Evolutionary conservation across 2,329 filamentous ascomycete species (phyloP), one percentile per base, ranked within the genome.

Genomic region (Penicillium oxalicum): DNA sequence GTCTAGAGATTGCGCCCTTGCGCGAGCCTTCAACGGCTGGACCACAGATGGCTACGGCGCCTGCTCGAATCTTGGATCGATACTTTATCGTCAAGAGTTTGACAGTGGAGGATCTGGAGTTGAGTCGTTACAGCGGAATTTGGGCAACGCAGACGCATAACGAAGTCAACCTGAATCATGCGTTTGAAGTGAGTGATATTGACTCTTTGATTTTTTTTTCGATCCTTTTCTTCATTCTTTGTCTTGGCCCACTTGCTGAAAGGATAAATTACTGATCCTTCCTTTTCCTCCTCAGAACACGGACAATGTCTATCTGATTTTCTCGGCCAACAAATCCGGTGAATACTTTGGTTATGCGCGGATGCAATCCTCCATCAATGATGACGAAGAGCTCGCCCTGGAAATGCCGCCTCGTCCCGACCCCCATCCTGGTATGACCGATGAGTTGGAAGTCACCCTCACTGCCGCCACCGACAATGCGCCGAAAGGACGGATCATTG

Each of bases 131-230:
- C 43, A 96, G 88, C 44, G 87, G 88, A 0, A 84, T 91, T 0
- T 97, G 91, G 91, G 90, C 91, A 2, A 97, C 91, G 0, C 91
- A 97, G 63, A 84, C 87, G 6, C 91, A 97, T 64, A 97, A 97
- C 49, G 91, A 97, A 66, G 78, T 84, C n/a, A 72, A 74, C 1
- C 70, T 97, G 47, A 96, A 95, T 65, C 78, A 81, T 47, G 91
- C 91, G 0, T 96, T 86, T 67, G 78, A 87, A 74, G 90, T 91
- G 69, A 63, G 76, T 60, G 7, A 25, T 24, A 38, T 11, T 8
- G 4, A 26, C 9, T 43, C 1, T 9, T 9, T 11, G 7, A 29
- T 5, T 33, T n/a, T 27, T 26, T 29, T 7, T 6, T 34, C 28
- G 5, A 2, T 11, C 9, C 6, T n/a, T 9, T 13, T 27, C 24